Evolutionary conservation across 2,329 filamentous ascomycete genomes (phyloP), one percentile per base, ranked within the genome.

Genomic region (Endothia cerciana): DNA sequence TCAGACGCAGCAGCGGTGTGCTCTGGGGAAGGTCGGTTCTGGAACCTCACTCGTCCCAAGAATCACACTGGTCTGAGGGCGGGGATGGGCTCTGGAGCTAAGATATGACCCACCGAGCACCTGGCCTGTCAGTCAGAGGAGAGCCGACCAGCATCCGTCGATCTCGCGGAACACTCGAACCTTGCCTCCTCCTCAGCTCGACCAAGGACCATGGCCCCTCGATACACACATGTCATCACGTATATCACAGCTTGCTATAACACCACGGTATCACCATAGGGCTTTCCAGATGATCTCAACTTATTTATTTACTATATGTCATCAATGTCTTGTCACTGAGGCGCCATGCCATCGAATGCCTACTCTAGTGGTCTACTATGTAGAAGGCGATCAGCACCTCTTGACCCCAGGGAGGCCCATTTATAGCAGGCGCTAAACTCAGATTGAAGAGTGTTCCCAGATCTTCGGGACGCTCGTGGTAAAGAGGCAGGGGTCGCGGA

Each of bases 371-470:
- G 61, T 43, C 7, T 3, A 17, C 7, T 3, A 17, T 7, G 33
- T 36, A 36, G 47, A 28, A 15, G 51, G 7, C 36, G 41, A 53
- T 59, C 56, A 59, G 36, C 49, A 30, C 30, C 60, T 57, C 11
- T 53, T 47, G 51, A 38, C 30, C 51, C 53, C 51, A 43, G 41
- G 36, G 30, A 47, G 41, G 60, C 38, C 60, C 66, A 66, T 61
- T 55, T 59, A 60, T 64, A 68, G 60, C 36, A 53, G 57, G 33
- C 66, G 66, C 64, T 68, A 66, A 68, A 66, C 64, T 66, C 64
- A 66, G 64, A 64, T 64, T 25, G 49, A 64, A 56, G 43, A 43
- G 51, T 45, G 61, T 68, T 63, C 61, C 66, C 64, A 68, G 64
- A 61, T 63, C 66, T 64, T 43, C 66, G 66, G 66, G 66, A 55